These are phyloP conservation scores for Dryadomyces sulphureus DNA, from an alignment of 2,329 filamentous ascomycete species.

Conservation along the genomic window DNA sequence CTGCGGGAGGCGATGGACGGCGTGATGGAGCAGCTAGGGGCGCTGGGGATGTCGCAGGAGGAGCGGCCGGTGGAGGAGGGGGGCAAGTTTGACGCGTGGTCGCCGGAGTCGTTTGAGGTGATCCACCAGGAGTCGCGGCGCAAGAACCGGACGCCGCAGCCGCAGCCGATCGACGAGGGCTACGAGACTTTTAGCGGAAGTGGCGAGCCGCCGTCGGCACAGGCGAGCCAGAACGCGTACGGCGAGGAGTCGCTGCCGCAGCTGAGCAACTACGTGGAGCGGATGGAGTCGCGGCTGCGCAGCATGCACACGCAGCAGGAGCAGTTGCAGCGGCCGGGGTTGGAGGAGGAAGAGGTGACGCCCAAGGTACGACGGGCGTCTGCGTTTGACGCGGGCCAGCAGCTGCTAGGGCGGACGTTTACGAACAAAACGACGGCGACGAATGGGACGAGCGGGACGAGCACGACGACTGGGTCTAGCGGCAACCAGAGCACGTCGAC, in stretches of 20 bases:
- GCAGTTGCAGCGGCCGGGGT: slow-evolving; percentile 4
- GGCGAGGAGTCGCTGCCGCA: slow-evolving; percentile 49
- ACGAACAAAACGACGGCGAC: slow-evolving; percentile 82
- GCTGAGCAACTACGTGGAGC: slow-evolving; percentile 72
- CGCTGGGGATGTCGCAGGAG: slow-evolving; percentile 54
- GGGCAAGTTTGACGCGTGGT: slow-evolving; percentile 58
- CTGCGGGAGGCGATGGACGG: slow-evolving; percentile 93
- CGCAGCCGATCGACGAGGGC: slow-evolving; percentile 45
- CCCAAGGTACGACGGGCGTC: slow-evolving; percentile 42
- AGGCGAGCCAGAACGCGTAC: slow-evolving; percentile 23
- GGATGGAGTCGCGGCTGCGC: slow-evolving; percentile 75
- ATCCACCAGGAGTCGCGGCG: slow-evolving; percentile 26
- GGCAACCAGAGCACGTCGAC: slow-evolving; percentile 54
- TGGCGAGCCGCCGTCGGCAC: slow-evolving; percentile 32
- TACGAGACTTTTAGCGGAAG: slow-evolving; percentile 40
- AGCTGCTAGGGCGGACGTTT: slow-evolving; percentile 60
- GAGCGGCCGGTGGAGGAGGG: slow-evolving; percentile 19
- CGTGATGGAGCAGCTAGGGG: slow-evolving; percentile 87
- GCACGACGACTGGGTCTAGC: slow-evolving; percentile 38
- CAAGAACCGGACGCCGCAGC: slow-evolving; percentile 24
- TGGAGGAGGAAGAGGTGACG: slow-evolving; percentile 17
- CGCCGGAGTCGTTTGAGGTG: slow-evolving; percentile 68
- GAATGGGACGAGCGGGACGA: slow-evolving; percentile 21
- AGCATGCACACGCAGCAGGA: slow-evolving; percentile 52
- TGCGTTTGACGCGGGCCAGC: slow-evolving; percentile 60